Conservation (phyloP, 768 basidiomycete species). For the Auriculariales sp. region DNA sequence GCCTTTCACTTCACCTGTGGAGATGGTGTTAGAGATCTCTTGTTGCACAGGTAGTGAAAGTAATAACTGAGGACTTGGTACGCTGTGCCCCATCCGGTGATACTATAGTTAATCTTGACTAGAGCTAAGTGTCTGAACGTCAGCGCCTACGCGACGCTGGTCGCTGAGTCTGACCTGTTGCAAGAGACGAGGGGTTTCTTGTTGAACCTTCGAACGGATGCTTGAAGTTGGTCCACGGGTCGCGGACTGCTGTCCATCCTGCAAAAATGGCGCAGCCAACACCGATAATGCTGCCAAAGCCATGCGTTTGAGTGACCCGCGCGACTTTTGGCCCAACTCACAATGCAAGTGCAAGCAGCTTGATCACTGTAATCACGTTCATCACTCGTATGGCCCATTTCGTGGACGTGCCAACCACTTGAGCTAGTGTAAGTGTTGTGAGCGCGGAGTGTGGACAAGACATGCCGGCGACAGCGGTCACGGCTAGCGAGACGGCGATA, state of each 20-base stretch:
- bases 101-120: slow-evolving; percentile 17
- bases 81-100: slow-evolving; percentile 24
- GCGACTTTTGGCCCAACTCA: no score
- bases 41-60: not conserved
- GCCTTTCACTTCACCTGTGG: not conserved
- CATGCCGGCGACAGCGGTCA: slow-evolving; percentile 11
- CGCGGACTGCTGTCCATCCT: slow-evolving; percentile 14
- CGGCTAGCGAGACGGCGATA: slow-evolving; percentile 12
- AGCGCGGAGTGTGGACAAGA: not conserved
- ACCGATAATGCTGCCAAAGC: slow-evolving; percentile 10
- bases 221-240: slow-evolving; percentile 18
- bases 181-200: slow-evolving; percentile 13
- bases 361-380: slow-evolving; percentile 13
- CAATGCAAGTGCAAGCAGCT: slow-evolving; percentile 13
- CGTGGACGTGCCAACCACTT: slow-evolving; percentile 15
- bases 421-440: no score
- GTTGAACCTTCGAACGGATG: slow-evolving; percentile 15
- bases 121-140: slow-evolving; percentile 4
- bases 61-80: slow-evolving; percentile 29
- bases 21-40: not conserved
- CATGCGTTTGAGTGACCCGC: not conserved
- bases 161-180: not conserved
- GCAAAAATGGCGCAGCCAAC: slow-evolving; percentile 13
- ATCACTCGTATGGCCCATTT: slow-evolving; percentile 16
- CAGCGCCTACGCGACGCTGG: not conserved